These are phyloP conservation scores for Fusarium decemcellulare DNA, from an alignment of 2,329 filamentous ascomycete genomes.

Conservation along the genomic window DNA sequence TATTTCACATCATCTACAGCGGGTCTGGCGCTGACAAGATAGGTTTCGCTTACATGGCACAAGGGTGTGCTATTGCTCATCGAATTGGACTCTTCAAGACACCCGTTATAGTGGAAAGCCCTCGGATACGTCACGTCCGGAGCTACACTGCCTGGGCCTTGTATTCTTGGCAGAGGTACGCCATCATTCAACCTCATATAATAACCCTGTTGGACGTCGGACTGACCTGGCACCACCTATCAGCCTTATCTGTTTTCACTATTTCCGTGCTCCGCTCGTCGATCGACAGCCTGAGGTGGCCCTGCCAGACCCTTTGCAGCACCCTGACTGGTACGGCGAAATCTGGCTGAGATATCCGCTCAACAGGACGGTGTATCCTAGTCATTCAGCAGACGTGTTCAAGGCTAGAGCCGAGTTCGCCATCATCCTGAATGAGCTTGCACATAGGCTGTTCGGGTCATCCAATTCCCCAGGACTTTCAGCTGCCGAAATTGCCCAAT, in stretches of 20 bases:
- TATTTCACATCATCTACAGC: constrained; percentile 50
- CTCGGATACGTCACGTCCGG: constrained; percentile 32
- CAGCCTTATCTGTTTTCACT: too few relatives aligned
- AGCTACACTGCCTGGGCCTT: constrained; percentile 53
- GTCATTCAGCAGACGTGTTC: neutral
- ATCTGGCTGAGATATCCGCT: neutral
- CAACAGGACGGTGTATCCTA: neutral
- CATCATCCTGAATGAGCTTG: neutral
- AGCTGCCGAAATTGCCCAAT: too few relatives aligned
- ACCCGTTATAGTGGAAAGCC: constrained; percentile 23
- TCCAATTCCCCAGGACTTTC: too few relatives aligned
- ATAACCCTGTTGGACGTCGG: too few relatives aligned
- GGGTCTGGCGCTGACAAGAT: constrained; percentile 54
- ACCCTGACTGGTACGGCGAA: neutral
- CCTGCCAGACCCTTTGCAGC: neutral
- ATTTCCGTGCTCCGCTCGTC: too few relatives aligned
- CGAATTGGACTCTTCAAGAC: constrained; percentile 48
- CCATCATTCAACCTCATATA: too few relatives aligned
- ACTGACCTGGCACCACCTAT: too few relatives aligned
- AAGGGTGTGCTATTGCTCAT: constrained; percentile 50
- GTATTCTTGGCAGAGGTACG: constrained; percentile 50
- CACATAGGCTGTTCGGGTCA: neutral
- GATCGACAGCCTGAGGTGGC: too few relatives aligned
- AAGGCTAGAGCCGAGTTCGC: neutral
- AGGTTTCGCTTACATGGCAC: constrained; percentile 51